Base-by-base conservation (phyloP, 192 early-diverging fungal species). In the Coemansia sp. region DNA sequence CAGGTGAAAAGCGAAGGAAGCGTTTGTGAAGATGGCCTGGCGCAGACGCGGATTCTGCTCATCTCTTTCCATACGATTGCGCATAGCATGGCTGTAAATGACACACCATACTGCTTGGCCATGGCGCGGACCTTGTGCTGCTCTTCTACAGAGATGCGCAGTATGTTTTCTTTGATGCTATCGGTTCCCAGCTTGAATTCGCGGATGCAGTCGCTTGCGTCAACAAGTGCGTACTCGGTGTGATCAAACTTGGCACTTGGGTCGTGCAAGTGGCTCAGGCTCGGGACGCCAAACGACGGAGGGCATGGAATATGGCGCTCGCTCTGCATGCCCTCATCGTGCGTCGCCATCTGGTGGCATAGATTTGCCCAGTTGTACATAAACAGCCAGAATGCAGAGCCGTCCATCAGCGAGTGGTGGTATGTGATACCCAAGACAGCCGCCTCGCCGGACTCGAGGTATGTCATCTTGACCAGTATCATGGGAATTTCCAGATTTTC, bases 331-430 rank as follows among this genome's bases (percentile, higher is more conserved):
- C 22, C 35, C 22, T n/a, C 2, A 18, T 25, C 36, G 3, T 58
- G 20, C 1, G 11, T 58, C 3, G 30, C n/a, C 22, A 70, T 58
- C 4, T 62, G 61, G 18, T 58, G 56, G 71, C 68, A 61, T 19
- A 79, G 20, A 19, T 55, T 48, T 0, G 77, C 67, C 77, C 77
- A 79, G 62, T 79, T 79, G 55, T 61, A 60, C 68, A 79, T 68
- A 34, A 79, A 79, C 18, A 36, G 55, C 77, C 77, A 79, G 32
- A 79, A 74, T 10, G 77, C 57, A 8, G 71, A 61, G 6, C 77
- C 77, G 49, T 79, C 77, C 67, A 79, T 70, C 49, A 79, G 62
- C 27, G 71, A 67, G 48, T 79, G 77, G 55, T 79, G 77, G 61
- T 79, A 79, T 35, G 22, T 67, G 22, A 79, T 62, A 11, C 77